These are phyloP conservation scores for Punctularia strigosozonata DNA, from an alignment of 768 basidiomycete species.

Conservation along the genomic window DNA sequence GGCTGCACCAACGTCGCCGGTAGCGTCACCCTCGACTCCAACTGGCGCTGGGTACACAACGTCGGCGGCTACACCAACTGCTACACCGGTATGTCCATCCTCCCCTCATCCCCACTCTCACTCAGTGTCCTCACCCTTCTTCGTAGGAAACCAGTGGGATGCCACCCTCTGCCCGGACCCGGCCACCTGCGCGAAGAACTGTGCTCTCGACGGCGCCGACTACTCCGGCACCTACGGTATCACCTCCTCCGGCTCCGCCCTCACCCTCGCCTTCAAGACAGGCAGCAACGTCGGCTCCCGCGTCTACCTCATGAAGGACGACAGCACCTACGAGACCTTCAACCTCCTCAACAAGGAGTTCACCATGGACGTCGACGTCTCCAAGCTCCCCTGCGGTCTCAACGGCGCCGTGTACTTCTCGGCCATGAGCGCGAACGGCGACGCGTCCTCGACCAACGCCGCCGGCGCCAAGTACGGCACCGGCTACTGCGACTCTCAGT, in stretches of 20 bases:
- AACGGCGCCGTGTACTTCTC: slow-evolving; percentile 53
- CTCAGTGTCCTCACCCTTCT: too few species aligned
- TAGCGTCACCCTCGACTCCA: too few species aligned
- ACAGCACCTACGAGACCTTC: slow-evolving; percentile 34
- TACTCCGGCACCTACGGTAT: too few species aligned
- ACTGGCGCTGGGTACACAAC: too few species aligned
- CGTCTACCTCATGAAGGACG: slow-evolving; percentile 38
- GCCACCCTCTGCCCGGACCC: slow-evolving; percentile 36
- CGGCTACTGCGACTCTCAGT: slow-evolving; percentile 58
- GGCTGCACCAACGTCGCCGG: too few species aligned
- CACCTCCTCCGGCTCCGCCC: too few species aligned
- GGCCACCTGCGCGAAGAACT: slow-evolving; percentile 30
- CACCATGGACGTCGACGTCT: slow-evolving; percentile 51
- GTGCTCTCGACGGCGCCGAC: slow-evolving; percentile 22
- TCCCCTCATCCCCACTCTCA: too few species aligned
- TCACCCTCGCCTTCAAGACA: slow-evolving; percentile 22
- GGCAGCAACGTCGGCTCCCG: slow-evolving; percentile 24
- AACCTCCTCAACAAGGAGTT: slow-evolving; percentile 29
- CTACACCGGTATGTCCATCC: too few species aligned
- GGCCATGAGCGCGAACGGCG: slow-evolving; percentile 50
- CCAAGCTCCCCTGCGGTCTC: slow-evolving; percentile 44
- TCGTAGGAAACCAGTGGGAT: slow-evolving; percentile 37
- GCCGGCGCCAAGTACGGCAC: slow-evolving; percentile 51
- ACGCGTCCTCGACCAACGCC: slow-evolving; percentile 37
- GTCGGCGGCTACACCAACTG: too few species aligned